Base-by-base conservation (phyloP, 2,329 filamentous ascomycete genomes). In the Trichophyton schoenleinii region DNA sequence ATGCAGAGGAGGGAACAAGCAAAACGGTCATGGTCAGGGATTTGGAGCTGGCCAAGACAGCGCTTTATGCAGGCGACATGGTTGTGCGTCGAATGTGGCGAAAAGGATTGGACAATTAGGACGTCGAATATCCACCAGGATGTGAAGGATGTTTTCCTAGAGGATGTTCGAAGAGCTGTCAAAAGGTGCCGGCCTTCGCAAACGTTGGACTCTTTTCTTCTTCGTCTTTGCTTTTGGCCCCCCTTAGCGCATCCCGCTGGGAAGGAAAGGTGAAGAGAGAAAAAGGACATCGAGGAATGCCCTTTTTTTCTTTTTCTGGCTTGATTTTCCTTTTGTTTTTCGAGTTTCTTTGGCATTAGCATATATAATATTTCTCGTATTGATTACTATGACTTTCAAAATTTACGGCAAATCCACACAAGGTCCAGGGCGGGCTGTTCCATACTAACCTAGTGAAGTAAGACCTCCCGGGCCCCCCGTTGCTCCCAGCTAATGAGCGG, bases 81-180 rank as follows among this genome's bases (percentile, higher is more conserved):
- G 31, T 55, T 34, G 31, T 55, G 28, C 52, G 28, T n/a, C n/a
- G 31, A 36, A 36, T 34, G 52, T 55, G 31, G 52, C 52, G 52
- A 55, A 55, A 36, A 18, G 52, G 52, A 55, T 55, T 55, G 52
- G 52, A 55, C 52, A 20, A 55, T 36, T 36, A 36, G 13, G 3
- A 36, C 52, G 13, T 15, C 18, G 15, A 31, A 55, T 55, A 55
- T 55, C 52, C 52, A 55, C 52, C 52, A 31, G 52, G 31, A 55
- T 55, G 5, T 55, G 52, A 11, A 55, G 52, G 52, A 28, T 55
- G 13, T 15, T 55, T 55, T 55, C 52, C 52, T 55, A 55, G 52
- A 55, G 52, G 52, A 55, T 36, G 52, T 55, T 55, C 52, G 52
- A 55, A n/a, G 28, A 55, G 52, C 52, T 55, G 52, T 55, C 52